phyloP scores from a whole-genome alignment of 1,284 basidiomycete genomes.

The Ceratobasidium sp. region DNA sequence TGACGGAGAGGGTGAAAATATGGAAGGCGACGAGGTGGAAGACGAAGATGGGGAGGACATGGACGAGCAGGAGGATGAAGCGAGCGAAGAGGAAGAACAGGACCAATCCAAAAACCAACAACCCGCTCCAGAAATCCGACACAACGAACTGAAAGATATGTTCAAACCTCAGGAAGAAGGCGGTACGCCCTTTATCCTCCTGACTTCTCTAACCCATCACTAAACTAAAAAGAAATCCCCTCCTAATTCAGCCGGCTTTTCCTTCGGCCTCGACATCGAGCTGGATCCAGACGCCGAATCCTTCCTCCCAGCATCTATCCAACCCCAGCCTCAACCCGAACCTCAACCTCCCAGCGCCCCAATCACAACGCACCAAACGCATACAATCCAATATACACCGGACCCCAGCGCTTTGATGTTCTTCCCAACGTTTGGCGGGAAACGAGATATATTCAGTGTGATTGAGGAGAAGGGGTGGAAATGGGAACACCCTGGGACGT shows the following conservation, averaged over 20 bases:
- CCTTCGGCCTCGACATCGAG: slow-evolving; percentile 43
- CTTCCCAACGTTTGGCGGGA: slow-evolving; percentile 43
- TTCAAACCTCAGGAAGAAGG: slow-evolving; percentile 51
- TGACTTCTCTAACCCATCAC: too few relatives aligned
- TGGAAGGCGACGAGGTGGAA: slow-evolving; percentile 5
- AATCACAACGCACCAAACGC: not conserved
- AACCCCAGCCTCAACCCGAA: slow-evolving; percentile 33
- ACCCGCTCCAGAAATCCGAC: slow-evolving; percentile 32
- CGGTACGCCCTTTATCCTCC: slow-evolving; percentile 35
- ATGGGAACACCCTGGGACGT: slow-evolving; percentile 50
- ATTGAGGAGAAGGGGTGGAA: slow-evolving; percentile 45
- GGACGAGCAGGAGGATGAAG: slow-evolving; percentile 22
- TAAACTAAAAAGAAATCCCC: too few relatives aligned
- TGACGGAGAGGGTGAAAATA: not conserved
- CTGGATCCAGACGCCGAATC: slow-evolving; percentile 47
- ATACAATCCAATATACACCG: slow-evolving; percentile 37
- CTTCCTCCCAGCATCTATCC: slow-evolving; percentile 41
- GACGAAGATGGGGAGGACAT: not conserved
- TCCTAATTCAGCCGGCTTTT: not conserved
- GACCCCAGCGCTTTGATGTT: slow-evolving; percentile 22
- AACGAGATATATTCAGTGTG: slow-evolving; percentile 46
- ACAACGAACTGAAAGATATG: slow-evolving; percentile 50
- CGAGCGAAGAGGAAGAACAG: slow-evolving; percentile 6
- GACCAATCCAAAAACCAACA: slow-evolving; percentile 48
- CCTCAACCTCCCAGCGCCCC: slow-evolving; percentile 8